phyloP scores from a whole-genome alignment of 371 early-diverging fungal species.

The Mortierella sp. region DNA sequence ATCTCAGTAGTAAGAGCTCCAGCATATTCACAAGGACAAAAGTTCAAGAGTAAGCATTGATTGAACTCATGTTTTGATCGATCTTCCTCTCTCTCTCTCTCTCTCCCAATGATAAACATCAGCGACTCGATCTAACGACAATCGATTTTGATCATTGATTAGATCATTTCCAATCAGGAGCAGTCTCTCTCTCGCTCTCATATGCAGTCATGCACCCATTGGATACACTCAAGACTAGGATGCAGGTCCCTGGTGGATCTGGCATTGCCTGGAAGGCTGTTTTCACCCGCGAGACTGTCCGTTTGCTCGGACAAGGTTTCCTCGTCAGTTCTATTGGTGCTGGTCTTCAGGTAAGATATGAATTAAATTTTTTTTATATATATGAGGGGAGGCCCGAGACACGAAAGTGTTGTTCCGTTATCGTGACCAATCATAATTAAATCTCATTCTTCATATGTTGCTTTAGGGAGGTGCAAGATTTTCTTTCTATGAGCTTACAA shows the following conservation, averaged over 20 bases:
- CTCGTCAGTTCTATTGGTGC: slow-evolving; percentile 77
- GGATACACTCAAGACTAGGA: slow-evolving; percentile 77
- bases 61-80: background rate
- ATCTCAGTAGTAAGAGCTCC: slow-evolving; percentile 37
- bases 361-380: background rate
- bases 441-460: slow-evolving; percentile 6
- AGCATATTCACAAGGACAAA: slow-evolving; percentile 48
- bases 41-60: slow-evolving; percentile 51
- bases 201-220: slow-evolving; percentile 82
- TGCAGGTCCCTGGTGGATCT: slow-evolving; percentile 67
- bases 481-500: slow-evolving; percentile 83
- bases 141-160: background rate
- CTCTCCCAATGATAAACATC: background rate
- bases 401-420: background rate
- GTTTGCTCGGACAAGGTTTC: slow-evolving; percentile 76
- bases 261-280: slow-evolving; percentile 61
- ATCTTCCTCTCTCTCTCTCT: background rate
- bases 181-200: slow-evolving; percentile 72
- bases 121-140: background rate
- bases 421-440: background rate
- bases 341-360: slow-evolving; percentile 69
- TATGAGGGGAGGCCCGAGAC: background rate
- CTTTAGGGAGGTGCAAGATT: slow-evolving; percentile 79
- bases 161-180: slow-evolving; percentile 80
- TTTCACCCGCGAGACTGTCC: slow-evolving; percentile 65